Base-by-base conservation (phyloP, 768 basidiomycete species). In the Trametes punicea region DNA sequence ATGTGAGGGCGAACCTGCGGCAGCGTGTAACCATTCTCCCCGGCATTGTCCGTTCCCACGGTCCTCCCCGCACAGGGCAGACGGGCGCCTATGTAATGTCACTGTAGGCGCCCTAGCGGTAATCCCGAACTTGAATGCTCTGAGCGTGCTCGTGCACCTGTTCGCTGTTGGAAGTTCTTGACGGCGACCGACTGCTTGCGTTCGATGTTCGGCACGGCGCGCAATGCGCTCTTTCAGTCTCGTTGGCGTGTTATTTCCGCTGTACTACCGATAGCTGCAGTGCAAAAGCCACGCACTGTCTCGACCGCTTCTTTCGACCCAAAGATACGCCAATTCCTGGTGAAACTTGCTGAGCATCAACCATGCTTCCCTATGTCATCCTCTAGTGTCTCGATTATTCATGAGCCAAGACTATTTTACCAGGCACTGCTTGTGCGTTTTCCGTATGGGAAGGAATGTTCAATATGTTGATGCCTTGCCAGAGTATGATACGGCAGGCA, bases 401-500 rank as follows among this genome's bases (percentile, higher is more conserved):
- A 63, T n/a, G 56, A 65, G 30, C 68, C 68, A 27, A 46, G 45
- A 3, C 46, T 65, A 44, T 70, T 67, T 49, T 68, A 69, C 41
- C 60, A 62, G 31, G 55, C 50, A 20, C 49, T 69, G 25, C 57
- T 69, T 51, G 68, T 68, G 29, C 46, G 68, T 66, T 18, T 18
- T 18, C 13, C 3, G 7, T 31, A 5, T 4, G 21, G 4, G 5
- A 2, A 7, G 21, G 40, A 41, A 23, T 3, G 1, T 20, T 21
- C 2, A 11, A 2, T 52, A 21, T 46, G 23, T 38, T 44, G 33
- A 49, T 25, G 9, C 8, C 11, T 23, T 31, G 31, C 21, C 21
- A 95, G 93, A 75, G 81, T 56, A 85, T 92, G 78, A 84, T 98
- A 49, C 73, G 74, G 40, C 76, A 81, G n/a, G 96, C 96, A 0